Evolutionary conservation across 1,139 yeast species (phyloP), one percentile per base, ranked within the genome.

Genomic region (Schizosaccharomyces versatilis): DNA sequence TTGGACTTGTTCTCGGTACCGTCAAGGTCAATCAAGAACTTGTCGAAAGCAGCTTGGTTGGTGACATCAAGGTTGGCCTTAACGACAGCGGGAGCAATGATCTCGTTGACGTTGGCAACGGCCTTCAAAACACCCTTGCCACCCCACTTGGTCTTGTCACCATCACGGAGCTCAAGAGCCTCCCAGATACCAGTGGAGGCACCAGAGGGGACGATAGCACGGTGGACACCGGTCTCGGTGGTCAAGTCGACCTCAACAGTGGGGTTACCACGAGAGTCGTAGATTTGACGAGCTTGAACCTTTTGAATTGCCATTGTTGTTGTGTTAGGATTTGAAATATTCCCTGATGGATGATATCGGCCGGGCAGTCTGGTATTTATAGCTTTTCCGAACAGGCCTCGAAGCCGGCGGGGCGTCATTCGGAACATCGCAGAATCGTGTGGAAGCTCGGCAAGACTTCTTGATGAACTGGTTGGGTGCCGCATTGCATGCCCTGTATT

Each of bases 161-260:
- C 86, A 70, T 86, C 96, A 76, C 96, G 84, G 70, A 86, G 78
- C 77, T 86, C 96, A 63, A 84, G 75, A 65, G 95, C 95, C 76
- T 86, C 96, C 71, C 82, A 90, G 70, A 80, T 71, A 47, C 59
- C 59, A 2, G 58, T 55, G 19, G 55, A 53, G 6, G 57, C 57
- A 42, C 95, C 96, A 62, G 95, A 84, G 69, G 96, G 96, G 60
- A 86, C 96, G 67, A 84, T 84, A 64, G 95, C 77, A 72, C 95
- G 81, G 85, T 83, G 84, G 62, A 77, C 69, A 67, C 95, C 95
- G 67, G 80, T 77, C 61, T 75, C 85, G 66, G 95, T 86, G 76
- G 81, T 75, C 64, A 85, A 67, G 67, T 86, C 95, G 63, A 85
- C 95, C 77, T 86, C 95, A 65, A 86, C 95, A 62, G 95, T 86